A percentile compares a stretch with the other conserved stretches of the same genome.
These are phyloP conservation scores for Dalechampia spathulata DNA, from an alignment of 441 rosid species.

Conservation along the genomic window DNA sequence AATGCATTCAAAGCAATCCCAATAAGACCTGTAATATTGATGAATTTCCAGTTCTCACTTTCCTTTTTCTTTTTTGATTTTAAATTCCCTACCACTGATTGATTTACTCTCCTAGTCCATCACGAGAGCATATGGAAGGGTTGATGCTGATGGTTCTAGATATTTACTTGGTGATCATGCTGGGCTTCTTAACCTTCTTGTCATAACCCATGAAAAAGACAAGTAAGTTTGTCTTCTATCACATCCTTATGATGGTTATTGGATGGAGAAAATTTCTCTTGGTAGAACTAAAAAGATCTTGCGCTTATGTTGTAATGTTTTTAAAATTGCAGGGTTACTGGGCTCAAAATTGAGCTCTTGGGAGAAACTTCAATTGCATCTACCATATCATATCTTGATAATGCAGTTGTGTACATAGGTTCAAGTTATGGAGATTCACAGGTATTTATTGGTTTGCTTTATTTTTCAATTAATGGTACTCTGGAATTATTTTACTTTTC, in stretches of 20 bases:
- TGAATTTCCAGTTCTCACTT: constrained; percentile 18
- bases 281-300: neutral
- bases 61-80: constrained; percentile 1
- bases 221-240: constrained; percentile 49
- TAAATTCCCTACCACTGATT: constrained; percentile 10
- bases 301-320: constrained; percentile 7
- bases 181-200: constrained; percentile 91
- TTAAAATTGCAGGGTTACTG: constrained; percentile 66
- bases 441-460: constrained; percentile 30
- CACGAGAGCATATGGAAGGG: constrained; percentile 97
- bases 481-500: no score
- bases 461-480: neutral
- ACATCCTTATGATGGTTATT: neutral
- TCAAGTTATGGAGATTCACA: constrained; percentile 99
- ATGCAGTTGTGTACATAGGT: constrained; percentile 88
- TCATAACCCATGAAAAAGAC: constrained; percentile 95
- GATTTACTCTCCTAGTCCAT: constrained; percentile 50
- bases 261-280: neutral
- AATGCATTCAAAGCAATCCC: constrained; percentile 89
- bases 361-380: constrained; percentile 98
- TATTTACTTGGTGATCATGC: constrained; percentile 98
- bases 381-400: constrained; percentile 90
- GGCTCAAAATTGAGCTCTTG: constrained; percentile 88
- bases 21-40: constrained; percentile 88
- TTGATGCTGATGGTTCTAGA: constrained; percentile 98